Evolutionary conservation across 1,284 basidiomycete species (phyloP).

Genomic region (Schizophyllum amplum): DNA sequence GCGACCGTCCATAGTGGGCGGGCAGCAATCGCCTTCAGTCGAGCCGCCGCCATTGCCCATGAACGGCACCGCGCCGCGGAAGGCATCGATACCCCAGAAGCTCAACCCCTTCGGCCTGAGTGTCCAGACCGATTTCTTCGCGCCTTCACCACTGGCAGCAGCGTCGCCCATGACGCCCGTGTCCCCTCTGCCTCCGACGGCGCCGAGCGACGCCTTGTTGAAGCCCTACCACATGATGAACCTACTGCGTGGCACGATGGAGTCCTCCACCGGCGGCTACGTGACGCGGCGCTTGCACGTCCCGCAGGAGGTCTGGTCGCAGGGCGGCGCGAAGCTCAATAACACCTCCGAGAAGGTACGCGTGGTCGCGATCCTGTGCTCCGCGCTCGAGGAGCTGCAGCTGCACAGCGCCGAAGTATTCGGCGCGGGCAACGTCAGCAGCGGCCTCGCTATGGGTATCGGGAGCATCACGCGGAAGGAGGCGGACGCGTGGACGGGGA

Average conservation of each 20-base stretch:
- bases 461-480: constrained; percentile 62
- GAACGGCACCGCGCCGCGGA: constrained; percentile 36
- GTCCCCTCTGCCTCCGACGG: constrained; percentile 62
- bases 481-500: constrained; percentile 63
- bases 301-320: constrained; percentile 85
- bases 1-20: constrained; percentile 44
- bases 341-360: constrained; percentile 82
- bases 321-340: constrained; percentile 75
- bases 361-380: constrained; percentile 71
- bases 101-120: constrained; percentile 41
- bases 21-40: constrained; percentile 36
- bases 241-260: constrained; percentile 74
- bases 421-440: constrained; percentile 70
- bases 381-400: constrained; percentile 71
- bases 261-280: constrained; percentile 78
- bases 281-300: constrained; percentile 84
- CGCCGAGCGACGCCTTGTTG: constrained; percentile 67
- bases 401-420: constrained; percentile 59
- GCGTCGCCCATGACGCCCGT: constrained; percentile 53
- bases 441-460: constrained; percentile 62
- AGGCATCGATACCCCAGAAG: constrained; percentile 54
- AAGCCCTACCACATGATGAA: constrained; percentile 90
- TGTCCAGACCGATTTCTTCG: constrained; percentile 45
- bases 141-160: constrained; percentile 22
- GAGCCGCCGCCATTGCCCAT: constrained; percentile 41